Evolutionary conservation across 1,284 basidiomycete species (phyloP), one percentile per base, ranked within the genome.

Genomic region (Flammula alnicola): DNA sequence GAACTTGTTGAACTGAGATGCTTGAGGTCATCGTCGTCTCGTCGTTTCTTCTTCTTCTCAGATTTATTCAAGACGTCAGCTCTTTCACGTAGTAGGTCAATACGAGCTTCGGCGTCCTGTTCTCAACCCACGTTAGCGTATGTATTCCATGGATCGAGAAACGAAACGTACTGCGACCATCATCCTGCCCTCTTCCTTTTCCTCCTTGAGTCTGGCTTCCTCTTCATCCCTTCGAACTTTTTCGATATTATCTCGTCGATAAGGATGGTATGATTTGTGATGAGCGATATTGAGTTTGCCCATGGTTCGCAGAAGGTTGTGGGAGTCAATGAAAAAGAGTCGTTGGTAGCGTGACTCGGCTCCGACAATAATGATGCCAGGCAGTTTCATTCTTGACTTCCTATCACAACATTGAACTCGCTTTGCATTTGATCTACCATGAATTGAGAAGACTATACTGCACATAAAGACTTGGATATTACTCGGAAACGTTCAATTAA

Each of bases 201-300:
- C 81, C 57, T 89, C 84, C 49, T 85, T 75, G 25, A 70, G 66
- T 2, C 72, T 70, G n/a, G 88, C 90, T 61, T 85, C 86, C 62
- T 89, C 91, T 70, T 94, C 91, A 78, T 94, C 91, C 48, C 66
- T 69, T 5, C 82, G 73, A 0, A 94, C 92, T 17, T 80, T 78
- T 54, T 91, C 90, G 51, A 93, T 89, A 62, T 94, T 94, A 63
- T 93, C 91, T 36, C 83, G 71, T 42, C 90, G 76, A 65, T 93
- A 93, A 0, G 88, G 91, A 60, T 93, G 91, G 64, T 93, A 93
- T 2, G 88, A 91, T 66, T 94, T 94, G 75, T 93, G 91, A 64
- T 93, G 91, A 5, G 91, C 90, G 63, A 91, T 92, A 64, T 90
- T 90, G 26, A 91, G 77, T 61, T 89, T 89, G 17, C 88, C 88